Evolutionary conservation across 352 stramenopile genomes (phyloP), one percentile per base, ranked within the genome.

Genomic region (Heterotrichella gracilis): DNA sequence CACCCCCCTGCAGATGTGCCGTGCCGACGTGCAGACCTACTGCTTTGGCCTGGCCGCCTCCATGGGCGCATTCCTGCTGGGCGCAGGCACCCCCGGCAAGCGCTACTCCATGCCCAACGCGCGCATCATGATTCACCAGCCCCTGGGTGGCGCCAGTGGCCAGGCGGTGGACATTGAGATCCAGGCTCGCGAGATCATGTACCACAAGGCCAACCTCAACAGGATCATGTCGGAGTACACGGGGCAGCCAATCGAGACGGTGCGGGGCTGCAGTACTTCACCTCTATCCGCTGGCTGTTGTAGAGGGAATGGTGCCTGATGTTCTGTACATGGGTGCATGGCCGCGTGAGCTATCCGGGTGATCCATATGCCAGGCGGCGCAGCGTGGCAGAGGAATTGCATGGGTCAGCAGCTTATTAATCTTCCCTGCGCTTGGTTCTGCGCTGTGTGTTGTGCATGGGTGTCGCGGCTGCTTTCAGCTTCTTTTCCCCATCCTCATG

Each of bases 91-190:
- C 4, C 74, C 76, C 3, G 83, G 83, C 0, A 85, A 88, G 72
- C 79, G 83, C 25, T 73, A 75, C 23, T 73, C 77, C 4, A 68
- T 85, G 9, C 79, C 79, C 63, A 82, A 84, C 77, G 75, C 79
- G n/a, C 70, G 78, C 2, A 85, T 86, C 69, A 96, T 97, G 89
- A 82, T 96, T 24, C 90, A 96, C 79, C 89, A 97, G 76, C 89
- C 89, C 13, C 89, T 81, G 23, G 90, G 90, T 25, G 90, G 90
- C 13, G 87, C 90, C 2, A 84, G 94, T 69, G 90, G 89, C n/a
- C 95, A 95, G 88, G 90, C 90, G 0, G 88, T 82, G 68, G 90
- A 97, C 75, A 96, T 97, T 78, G 87, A 90, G 32, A 97, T 97
- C 74, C 77, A 81, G 66, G 80, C 79, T 0, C 67, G 76, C 64